Evolutionary conservation across 75 land plant species (phyloP), one percentile per base, ranked within the genome.

Genomic region (Sequoiadendron giganteum): DNA sequence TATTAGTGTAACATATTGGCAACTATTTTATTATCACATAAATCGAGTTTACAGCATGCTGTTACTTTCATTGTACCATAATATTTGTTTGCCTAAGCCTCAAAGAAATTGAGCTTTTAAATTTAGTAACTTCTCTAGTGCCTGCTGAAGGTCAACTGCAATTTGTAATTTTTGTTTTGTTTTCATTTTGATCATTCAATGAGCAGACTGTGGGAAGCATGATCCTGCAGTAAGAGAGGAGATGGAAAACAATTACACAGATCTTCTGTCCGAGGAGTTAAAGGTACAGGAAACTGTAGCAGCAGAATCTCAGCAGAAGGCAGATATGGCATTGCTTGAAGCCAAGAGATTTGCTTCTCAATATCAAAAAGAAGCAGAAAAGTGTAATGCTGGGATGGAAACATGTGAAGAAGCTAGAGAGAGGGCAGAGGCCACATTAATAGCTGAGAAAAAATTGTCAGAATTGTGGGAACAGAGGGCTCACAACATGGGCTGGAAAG

Each of bases 391-490:
- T 14, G 97, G 97, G 2, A 94, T 95, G 96, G 96, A 95, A 65
- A 96, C 98, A 16, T 95, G 96, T 88, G 98, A 96, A 87, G 98
- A 93, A 82, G 95, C 98, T 52, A 88, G 98, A 78, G 96, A 96
- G 83, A 94, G 87, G 90, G 91, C 96, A 52, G 95, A 96, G 88
- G 93, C 91, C 40, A 92, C 94, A 47, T 85, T 95, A 49, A 40
- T 77, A 32, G 90, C 90, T 28, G 94, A 94, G 72, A 93, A 91
- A 88, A 95, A 93, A 87, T 56, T 89, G 38, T 90, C 94, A 84
- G 91, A 88, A 61, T 28, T 90, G 86, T 96, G 98, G 96, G 95
- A 94, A 88, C 54, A 54, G 70, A 91, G 96, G 87, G 95, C 96
- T 47, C 92, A 91, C 18, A 90, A 90, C 45, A 73, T 86, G 90